phyloP scores from a whole-genome alignment of 2,329 filamentous ascomycete species.

The Aspergillus pseudonomiae region DNA sequence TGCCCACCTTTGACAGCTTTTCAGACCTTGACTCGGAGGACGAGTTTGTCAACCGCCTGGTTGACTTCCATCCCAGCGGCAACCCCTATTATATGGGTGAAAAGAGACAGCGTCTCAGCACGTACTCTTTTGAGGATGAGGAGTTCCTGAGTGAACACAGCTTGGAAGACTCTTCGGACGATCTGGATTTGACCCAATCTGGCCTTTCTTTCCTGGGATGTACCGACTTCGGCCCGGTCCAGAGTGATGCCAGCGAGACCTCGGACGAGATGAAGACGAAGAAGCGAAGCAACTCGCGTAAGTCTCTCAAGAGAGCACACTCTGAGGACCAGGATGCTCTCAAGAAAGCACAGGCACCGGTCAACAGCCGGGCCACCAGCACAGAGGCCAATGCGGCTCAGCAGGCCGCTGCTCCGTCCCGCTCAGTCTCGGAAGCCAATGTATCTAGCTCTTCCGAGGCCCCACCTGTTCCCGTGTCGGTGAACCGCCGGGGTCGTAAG shows the following conservation, averaged over 20 bases:
- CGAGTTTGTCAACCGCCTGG: conserved; percentile 75
- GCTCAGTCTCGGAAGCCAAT: conserved; percentile 52
- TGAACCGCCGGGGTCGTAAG: conserved; percentile 94
- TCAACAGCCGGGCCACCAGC: conserved; percentile 31
- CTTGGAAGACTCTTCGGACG: conserved; percentile 71
- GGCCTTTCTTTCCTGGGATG: conserved; percentile 65
- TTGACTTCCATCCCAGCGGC: conserved; percentile 65
- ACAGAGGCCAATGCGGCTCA: conserved; percentile 45
- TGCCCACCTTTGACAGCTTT: conserved; percentile 79
- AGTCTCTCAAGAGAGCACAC: conserved; percentile 36
- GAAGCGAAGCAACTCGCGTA: conserved; percentile 48
- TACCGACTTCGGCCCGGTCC: conserved; percentile 35
- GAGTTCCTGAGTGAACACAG: conserved; percentile 76
- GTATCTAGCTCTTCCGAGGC: conserved; percentile 50
- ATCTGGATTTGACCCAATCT: conserved; percentile 63
- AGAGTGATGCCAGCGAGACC: conserved; percentile 47
- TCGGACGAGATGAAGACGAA: conserved; percentile 50
- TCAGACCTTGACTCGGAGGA: conserved; percentile 91
- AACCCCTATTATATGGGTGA: conserved; percentile 63
- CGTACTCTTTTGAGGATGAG: conserved; percentile 74
- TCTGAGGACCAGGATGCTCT: conserved; percentile 35
- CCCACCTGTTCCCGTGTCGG: conserved; percentile 52
- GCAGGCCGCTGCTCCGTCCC: conserved; percentile 45
- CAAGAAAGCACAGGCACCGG: conserved; percentile 34
- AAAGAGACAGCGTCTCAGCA: conserved; percentile 74